Percentiles rank a stretch among this genome's conserved stretches.
Conservation (phyloP, 2,329 filamentous ascomycete genomes). For the Nothopassalora personata region DNA sequence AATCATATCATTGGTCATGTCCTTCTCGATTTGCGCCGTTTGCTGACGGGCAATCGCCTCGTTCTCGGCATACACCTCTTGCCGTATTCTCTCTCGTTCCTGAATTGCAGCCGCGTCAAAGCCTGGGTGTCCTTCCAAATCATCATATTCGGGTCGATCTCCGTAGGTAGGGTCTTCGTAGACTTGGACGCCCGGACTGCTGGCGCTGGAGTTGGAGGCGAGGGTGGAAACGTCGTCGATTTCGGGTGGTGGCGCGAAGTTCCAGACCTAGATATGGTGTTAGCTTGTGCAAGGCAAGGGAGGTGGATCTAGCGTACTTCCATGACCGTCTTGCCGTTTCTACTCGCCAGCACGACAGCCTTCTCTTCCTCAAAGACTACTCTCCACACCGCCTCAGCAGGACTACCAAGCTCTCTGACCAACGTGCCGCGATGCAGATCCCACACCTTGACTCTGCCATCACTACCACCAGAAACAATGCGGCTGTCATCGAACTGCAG, state of each 20-base stretch:
- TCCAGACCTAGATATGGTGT: slow-evolving; percentile 68
- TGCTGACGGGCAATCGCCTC: neutral
- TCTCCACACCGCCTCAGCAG: slow-evolving; percentile 93
- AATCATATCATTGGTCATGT: slow-evolving; percentile 6
- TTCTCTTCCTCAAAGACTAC: slow-evolving; percentile 98
- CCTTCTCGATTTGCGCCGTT: neutral
- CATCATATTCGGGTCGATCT: slow-evolving; percentile 21
- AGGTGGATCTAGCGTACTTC: slow-evolving; percentile 56
- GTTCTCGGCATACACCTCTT: neutral
- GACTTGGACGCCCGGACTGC: slow-evolving; percentile 18
- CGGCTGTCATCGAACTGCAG: slow-evolving; percentile 94
- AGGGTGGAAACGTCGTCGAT: slow-evolving; percentile 11
- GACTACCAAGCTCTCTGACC: slow-evolving; percentile 83
- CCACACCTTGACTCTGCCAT: slow-evolving; percentile 98
- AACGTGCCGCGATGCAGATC: slow-evolving; percentile 86
- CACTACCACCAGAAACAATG: slow-evolving; percentile 91
- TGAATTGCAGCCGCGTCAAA: neutral
- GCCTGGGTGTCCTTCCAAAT: neutral
- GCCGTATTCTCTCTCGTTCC: neutral
- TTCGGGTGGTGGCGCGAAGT: slow-evolving; percentile 81
- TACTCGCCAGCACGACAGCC: slow-evolving; percentile 88
- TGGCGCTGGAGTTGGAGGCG: slow-evolving; percentile 12
- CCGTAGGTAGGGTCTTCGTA: slow-evolving; percentile 30
- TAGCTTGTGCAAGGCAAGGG: slow-evolving; percentile 2
- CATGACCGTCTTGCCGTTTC: slow-evolving; percentile 86